These are phyloP conservation scores for Entamoeba histolytica DNA, from an alignment of 208 protist species.

Conservation along the genomic window DNA sequence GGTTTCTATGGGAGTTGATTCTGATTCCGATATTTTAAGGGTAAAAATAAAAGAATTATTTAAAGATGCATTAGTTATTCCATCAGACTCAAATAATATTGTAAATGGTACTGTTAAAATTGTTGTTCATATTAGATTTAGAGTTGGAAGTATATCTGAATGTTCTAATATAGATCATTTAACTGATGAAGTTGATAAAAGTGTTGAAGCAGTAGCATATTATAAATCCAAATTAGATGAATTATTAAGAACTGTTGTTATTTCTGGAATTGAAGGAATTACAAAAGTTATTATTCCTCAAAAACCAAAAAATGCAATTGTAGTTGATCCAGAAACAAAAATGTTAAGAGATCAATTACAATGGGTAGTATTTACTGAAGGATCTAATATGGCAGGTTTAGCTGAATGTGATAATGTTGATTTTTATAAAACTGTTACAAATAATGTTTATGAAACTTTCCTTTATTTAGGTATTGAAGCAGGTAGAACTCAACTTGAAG, in stretches of 20 bases:
- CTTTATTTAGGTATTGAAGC: conserved; percentile 78
- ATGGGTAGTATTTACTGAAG: conserved; percentile 74
- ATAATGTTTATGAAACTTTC: conserved; percentile 89
- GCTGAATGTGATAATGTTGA: conserved; percentile 64
- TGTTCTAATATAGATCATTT: background rate
- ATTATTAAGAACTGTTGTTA: background rate
- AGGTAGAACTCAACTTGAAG: conserved; percentile 36
- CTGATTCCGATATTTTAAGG: background rate
- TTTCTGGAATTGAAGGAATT: background rate
- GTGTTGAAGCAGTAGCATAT: background rate
- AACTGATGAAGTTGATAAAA: background rate
- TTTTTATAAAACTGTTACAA: conserved; percentile 61
- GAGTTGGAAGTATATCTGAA: background rate
- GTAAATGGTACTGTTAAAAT: background rate
- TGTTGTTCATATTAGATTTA: background rate
- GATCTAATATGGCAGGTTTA: conserved; percentile 65
- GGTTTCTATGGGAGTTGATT: background rate
- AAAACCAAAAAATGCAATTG: background rate
- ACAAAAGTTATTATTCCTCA: background rate
- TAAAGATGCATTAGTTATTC: background rate
- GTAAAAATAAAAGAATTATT: background rate
- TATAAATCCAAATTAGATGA: background rate
- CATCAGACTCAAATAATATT: background rate
- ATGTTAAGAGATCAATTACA: background rate
- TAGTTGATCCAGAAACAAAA: background rate